These are phyloP conservation scores for Talaromyces atroroseus DNA, from an alignment of 2,329 filamentous ascomycete species.

Conservation along the genomic window DNA sequence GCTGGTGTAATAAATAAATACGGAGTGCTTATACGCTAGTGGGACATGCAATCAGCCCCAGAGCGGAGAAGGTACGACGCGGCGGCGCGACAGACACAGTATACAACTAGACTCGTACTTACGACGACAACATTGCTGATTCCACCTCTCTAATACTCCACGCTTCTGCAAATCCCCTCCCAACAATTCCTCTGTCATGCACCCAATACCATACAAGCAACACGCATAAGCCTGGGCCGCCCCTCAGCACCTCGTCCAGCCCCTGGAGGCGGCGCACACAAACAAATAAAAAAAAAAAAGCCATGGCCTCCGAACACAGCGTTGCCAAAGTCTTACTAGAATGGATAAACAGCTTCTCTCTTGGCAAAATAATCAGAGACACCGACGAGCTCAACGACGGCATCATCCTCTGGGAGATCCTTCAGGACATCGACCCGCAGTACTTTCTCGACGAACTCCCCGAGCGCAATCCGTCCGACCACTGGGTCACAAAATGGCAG, in stretches of 20 bases:
- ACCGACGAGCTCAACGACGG: constrained; percentile 42
- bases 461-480: constrained; percentile 38
- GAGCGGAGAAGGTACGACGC: too few relatives aligned
- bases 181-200: background rate
- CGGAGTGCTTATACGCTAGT: too few relatives aligned
- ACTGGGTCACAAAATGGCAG: constrained; percentile 46
- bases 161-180: too few relatives aligned
- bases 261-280: background rate
- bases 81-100: too few relatives aligned
- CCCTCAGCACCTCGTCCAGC: constrained; percentile 12
- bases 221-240: constrained; percentile 7
- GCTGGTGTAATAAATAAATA: too few relatives aligned
- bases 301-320: constrained; percentile 43
- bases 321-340: constrained; percentile 43
- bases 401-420: constrained; percentile 42
- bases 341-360: constrained; percentile 44
- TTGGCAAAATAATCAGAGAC: constrained; percentile 37
- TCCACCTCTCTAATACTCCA: background rate
- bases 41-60: too few relatives aligned
- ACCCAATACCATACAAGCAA: constrained; percentile 15
- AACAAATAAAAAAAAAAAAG: constrained; percentile 10
- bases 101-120: too few relatives aligned
- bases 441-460: constrained; percentile 45
- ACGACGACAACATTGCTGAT: background rate
- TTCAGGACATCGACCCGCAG: constrained; percentile 45